Percentiles rank a stretch among this genome's conserved stretches.
These are phyloP conservation scores for Lasiosphaeriaceae sp. DNA, from an alignment of 495 filamentous ascomycete genomes.

Conservation along the genomic window DNA sequence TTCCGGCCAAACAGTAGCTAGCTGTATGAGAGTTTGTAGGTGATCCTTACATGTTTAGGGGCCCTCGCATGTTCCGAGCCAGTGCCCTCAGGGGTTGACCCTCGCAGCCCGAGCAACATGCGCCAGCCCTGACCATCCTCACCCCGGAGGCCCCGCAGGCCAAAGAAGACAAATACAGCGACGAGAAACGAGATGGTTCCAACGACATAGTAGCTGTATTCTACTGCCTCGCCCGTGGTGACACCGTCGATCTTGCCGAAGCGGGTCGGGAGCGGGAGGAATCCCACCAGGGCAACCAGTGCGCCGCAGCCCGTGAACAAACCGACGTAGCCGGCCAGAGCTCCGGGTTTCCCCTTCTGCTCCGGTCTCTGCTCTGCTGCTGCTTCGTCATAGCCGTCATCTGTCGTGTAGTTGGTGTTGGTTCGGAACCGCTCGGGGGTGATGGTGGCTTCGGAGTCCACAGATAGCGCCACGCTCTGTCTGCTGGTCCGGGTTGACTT, in stretches of 20 bases:
- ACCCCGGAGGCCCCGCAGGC: constrained; percentile 70
- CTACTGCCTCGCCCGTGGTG: constrained; percentile 64
- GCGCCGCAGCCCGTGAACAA: constrained; percentile 91
- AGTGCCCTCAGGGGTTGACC: constrained; percentile 12
- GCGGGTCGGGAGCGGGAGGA: constrained; percentile 79
- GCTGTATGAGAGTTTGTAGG: neutral
- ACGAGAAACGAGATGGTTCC: constrained; percentile 67
- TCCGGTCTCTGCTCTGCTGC: neutral
- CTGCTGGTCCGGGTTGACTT: constrained; percentile 4
- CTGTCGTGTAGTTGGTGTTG: constrained; percentile 9
- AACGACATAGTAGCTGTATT: constrained; percentile 80
- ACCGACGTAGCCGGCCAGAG: constrained; percentile 85
- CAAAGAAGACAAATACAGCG: constrained; percentile 71
- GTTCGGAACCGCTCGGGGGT: constrained; percentile 51
- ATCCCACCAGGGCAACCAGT: constrained; percentile 71
- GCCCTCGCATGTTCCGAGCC: constrained; percentile 5
- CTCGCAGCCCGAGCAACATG: constrained; percentile 40
- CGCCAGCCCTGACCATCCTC: constrained; percentile 72
- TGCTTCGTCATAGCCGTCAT: neutral
- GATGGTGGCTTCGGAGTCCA: constrained; percentile 61
- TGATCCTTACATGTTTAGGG: constrained; percentile 13
- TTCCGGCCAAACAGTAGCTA: neutral
- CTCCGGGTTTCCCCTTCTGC: constrained; percentile 40
- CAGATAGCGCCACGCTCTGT: constrained; percentile 46
- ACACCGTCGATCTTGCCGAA: constrained; percentile 64